phyloP scores from a whole-genome alignment of 1,284 basidiomycete species.

The Melampsora occidentalis region DNA sequence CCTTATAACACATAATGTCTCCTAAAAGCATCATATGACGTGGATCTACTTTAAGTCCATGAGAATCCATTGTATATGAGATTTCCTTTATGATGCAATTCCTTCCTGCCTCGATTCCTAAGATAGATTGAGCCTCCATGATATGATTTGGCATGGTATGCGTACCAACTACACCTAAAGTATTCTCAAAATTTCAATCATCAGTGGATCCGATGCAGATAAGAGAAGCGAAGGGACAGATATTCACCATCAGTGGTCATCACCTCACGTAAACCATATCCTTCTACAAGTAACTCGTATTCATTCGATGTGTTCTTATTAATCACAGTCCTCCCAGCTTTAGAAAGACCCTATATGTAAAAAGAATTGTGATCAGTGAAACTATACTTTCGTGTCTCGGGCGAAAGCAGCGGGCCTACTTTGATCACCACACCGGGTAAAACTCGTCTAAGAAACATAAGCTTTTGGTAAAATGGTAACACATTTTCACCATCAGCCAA shows the following conservation, averaged over 20 bases:
- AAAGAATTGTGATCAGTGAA: slow-evolving; percentile 1
- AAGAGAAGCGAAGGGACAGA: not conserved
- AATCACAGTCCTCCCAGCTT: slow-evolving; percentile 84
- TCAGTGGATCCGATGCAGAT: not conserved
- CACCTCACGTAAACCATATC: slow-evolving; percentile 93
- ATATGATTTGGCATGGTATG: slow-evolving; percentile 95
- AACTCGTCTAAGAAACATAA: slow-evolving; percentile 77
- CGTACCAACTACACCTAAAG: slow-evolving; percentile 79
- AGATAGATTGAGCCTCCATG: slow-evolving; percentile 87
- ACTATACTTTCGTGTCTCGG: not conserved
- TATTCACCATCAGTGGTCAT: slow-evolving; percentile 89
- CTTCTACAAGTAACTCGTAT: slow-evolving; percentile 80
- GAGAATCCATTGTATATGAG: slow-evolving; percentile 70
- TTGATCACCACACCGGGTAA: slow-evolving; percentile 84
- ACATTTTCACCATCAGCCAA: slow-evolving; percentile 73
- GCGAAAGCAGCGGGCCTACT: not conserved
- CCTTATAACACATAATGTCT: slow-evolving; percentile 99
- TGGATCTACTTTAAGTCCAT: slow-evolving; percentile 98
- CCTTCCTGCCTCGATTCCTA: slow-evolving; percentile 96
- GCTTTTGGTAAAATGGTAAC: slow-evolving; percentile 65
- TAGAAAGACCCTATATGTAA: slow-evolving; percentile 65
- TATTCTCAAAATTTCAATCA: not conserved
- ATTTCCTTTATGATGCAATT: slow-evolving; percentile 86
- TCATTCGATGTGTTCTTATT: slow-evolving; percentile 64
- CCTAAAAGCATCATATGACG: slow-evolving; percentile 98